These are phyloP conservation scores for Cordyceps javanica DNA, from an alignment of 2,329 filamentous ascomycete genomes.

Conservation along the genomic window DNA sequence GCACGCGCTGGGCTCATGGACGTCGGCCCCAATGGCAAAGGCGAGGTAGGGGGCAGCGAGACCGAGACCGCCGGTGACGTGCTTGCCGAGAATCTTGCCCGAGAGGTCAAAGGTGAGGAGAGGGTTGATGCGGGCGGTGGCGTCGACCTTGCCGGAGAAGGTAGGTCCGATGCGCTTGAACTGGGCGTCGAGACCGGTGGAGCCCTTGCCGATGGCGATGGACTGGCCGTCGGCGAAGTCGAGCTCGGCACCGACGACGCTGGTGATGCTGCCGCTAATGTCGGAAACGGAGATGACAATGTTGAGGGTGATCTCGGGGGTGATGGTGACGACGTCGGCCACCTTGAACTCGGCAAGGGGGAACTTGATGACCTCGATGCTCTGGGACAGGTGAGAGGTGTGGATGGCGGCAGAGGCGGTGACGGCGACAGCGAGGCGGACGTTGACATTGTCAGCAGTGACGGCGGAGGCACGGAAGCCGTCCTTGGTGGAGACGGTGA, in stretches of 20 bases:
- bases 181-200: conserved; percentile 9
- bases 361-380: conserved; percentile 2
- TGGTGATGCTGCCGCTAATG: conserved; percentile 9
- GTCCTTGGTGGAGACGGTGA: conserved; percentile 11
- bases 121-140: conserved; percentile 11
- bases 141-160: conserved; percentile 12
- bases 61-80: conserved; percentile 9
- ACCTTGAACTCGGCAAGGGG: conserved; percentile 13
- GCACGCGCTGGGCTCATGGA: conserved; percentile 10
- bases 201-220: conserved; percentile 12
- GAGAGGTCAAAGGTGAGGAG: conserved; percentile 11
- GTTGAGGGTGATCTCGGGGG: conserved; percentile 10
- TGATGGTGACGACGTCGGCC: conserved; percentile 11
- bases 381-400: conserved; percentile 8
- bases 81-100: conserved; percentile 11
- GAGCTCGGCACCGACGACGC: conserved; percentile 12
- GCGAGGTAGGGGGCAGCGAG: conserved; percentile 10
- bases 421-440: conserved; percentile 11
- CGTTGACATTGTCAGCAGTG: conserved; percentile 9
- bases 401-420: conserved; percentile 9
- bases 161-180: conserved; percentile 12
- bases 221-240: conserved; percentile 11
- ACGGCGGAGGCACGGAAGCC: conserved; percentile 10
- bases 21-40: conserved; percentile 8
- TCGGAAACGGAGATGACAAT: conserved; percentile 8